These are phyloP conservation scores for Didymella sp. DNA, from an alignment of 2,329 filamentous ascomycete species.

Conservation along the genomic window DNA sequence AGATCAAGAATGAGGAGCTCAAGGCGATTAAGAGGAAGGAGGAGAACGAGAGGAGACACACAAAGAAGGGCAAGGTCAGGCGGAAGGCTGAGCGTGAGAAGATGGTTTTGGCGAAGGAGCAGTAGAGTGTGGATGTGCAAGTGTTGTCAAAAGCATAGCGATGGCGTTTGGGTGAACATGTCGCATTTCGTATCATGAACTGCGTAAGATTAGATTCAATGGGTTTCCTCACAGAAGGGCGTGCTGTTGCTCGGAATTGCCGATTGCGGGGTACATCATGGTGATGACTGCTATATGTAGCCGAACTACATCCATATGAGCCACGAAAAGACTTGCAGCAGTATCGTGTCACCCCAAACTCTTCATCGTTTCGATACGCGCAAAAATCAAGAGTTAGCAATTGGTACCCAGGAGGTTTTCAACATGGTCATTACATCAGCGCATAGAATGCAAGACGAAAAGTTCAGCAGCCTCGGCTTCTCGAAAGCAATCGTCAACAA, in stretches of 20 bases:
- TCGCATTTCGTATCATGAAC: slow-evolving; percentile 11
- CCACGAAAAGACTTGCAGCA: neutral
- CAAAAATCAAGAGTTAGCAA: neutral
- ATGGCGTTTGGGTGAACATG: slow-evolving; percentile 34
- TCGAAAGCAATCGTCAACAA: slow-evolving; percentile 36
- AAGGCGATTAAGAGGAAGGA: slow-evolving; percentile 86
- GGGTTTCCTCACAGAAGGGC: slow-evolving; percentile 1
- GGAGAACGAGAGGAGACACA: slow-evolving; percentile 93
- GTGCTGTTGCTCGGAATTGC: neutral
- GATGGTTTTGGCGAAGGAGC: slow-evolving; percentile 77
- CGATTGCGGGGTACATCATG: slow-evolving; percentile 10
- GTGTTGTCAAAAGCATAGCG: slow-evolving; percentile 41
- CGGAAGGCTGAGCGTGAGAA: slow-evolving; percentile 86
- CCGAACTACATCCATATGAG: neutral
- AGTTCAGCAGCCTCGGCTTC: slow-evolving; percentile 37
- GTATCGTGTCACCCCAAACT: neutral
- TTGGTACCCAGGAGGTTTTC: neutral
- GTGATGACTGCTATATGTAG: slow-evolving; percentile 8
- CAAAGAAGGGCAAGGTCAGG: slow-evolving; percentile 78
- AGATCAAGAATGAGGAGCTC: slow-evolving; percentile 93
- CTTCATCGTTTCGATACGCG: neutral
- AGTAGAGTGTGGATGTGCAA: slow-evolving; percentile 50
- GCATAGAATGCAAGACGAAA: slow-evolving; percentile 38
- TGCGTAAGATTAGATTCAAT: neutral
- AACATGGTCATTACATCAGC: slow-evolving; percentile 31